Conservation (phyloP, 1,284 basidiomycete genomes). For the Dichomitus squalens region DNA sequence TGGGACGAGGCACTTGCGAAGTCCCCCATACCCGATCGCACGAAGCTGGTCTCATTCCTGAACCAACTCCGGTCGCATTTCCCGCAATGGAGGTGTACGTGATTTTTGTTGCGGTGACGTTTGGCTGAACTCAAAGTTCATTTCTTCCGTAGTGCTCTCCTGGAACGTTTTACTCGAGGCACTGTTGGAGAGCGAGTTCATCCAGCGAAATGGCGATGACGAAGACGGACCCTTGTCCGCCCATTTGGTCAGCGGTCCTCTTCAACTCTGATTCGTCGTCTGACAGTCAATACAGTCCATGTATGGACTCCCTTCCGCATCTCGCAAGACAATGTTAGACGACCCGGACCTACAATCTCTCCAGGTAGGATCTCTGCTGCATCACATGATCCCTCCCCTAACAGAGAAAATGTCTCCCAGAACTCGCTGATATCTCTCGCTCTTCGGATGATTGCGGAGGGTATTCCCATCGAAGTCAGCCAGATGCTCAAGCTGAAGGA, state of each 20-base stretch:
- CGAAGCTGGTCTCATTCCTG: slow-evolving; percentile 60
- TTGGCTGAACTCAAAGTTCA: neutral
- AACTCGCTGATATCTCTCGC: slow-evolving; percentile 57
- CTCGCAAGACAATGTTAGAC: slow-evolving; percentile 14
- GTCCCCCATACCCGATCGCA: slow-evolving; percentile 56
- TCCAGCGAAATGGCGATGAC: slow-evolving; percentile 38
- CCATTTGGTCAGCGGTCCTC: slow-evolving; percentile 41
- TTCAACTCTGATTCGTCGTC: neutral
- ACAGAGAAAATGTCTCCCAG: slow-evolving; percentile 40
- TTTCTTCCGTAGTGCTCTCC: slow-evolving; percentile 49
- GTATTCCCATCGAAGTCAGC: slow-evolving; percentile 52
- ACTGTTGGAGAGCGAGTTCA: slow-evolving; percentile 56
- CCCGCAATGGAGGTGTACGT: slow-evolving; percentile 60
- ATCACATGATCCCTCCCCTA: neutral
- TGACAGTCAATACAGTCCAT: slow-evolving; percentile 39
- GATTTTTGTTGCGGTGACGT: neutral
- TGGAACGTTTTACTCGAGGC: slow-evolving; percentile 64
- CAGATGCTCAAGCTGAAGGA: slow-evolving; percentile 63
- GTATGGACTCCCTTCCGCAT: slow-evolving; percentile 44
- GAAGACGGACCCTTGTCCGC: slow-evolving; percentile 46
- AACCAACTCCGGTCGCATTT: slow-evolving; percentile 67
- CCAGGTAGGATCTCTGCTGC: slow-evolving; percentile 39
- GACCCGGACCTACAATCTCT: slow-evolving; percentile 52
- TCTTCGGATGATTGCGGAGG: slow-evolving; percentile 66
- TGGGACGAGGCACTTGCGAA: slow-evolving; percentile 64